Evolutionary conservation across 495 filamentous ascomycete genomes (phyloP), one percentile per base, ranked within the genome.

Genomic region (Cercophora sp.): DNA sequence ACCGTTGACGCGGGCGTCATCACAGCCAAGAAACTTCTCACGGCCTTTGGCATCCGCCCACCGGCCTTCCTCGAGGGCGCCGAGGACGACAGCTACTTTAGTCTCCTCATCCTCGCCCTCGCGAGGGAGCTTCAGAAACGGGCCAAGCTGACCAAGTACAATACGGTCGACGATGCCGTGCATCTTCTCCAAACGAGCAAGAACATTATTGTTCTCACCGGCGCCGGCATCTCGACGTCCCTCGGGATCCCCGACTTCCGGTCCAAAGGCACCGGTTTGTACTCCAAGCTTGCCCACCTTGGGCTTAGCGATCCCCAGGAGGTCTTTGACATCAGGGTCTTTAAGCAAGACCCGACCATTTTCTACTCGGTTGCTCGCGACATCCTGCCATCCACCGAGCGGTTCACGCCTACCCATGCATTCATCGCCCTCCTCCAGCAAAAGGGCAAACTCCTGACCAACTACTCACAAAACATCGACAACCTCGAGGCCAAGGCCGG

Each of bases 381-480:
- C 61, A 96, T 97, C 52, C 71, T 98, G 5, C 92, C 93, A 2
- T 82, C 82, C 5, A 78, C 77, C 1, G 73, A 80, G 11, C 85
- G 84, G 56, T 74, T 80, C 69, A 90, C 93, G 0, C 93, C 93
- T 0, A 96, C 93, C 0, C 93, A 98, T 69, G 86, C 84, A 34
- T 98, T 98, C 72, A 94, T 98, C 57, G 83, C 83, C n/a, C 77
- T 96, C n/a, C 79, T 98, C 2, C 91, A 97, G 64, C 78, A 91
- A 53, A 89, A 91, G 65, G 84, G 82, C 18, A 96, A 95, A 62
- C 81, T 98, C 16, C 77, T 96, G 43, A 97, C 91, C 22, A 96
- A 96, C 69, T 98, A 96, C 71, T 94, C 92, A 2, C 93, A 98
- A 67, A 98, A 98, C 65, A 98, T 98, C 59, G 93, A 98, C 73